phyloP scores from a whole-genome alignment of 2,329 filamentous ascomycete genomes.

The Colletotrichum echinochloae region DNA sequence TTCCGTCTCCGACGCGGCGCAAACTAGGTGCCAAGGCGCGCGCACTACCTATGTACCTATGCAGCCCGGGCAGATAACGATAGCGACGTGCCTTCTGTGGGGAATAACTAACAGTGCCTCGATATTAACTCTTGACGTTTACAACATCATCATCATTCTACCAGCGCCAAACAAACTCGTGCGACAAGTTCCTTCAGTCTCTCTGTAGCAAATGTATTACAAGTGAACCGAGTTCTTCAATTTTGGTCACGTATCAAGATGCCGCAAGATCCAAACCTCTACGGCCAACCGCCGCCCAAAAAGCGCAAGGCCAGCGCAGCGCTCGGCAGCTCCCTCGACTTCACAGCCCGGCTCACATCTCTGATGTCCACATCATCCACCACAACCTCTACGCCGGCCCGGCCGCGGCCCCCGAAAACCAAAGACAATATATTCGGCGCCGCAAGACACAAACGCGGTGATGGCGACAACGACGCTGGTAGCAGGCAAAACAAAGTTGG shows the following conservation, averaged over 20 bases:
- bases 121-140: not conserved
- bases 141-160: not conserved
- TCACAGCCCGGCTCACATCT: constrained; percentile 87
- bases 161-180: no score
- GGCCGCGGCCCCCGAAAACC: constrained; percentile 64
- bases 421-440: constrained; percentile 78
- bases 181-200: no score
- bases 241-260: constrained; percentile 50
- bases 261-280: constrained; percentile 77
- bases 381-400: constrained; percentile 55
- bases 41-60: no score
- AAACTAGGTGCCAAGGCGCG: not conserved
- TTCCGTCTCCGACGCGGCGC: not conserved
- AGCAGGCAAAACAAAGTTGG: constrained; percentile 66
- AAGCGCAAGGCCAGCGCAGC: constrained; percentile 76
- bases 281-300: constrained; percentile 80
- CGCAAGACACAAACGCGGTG: constrained; percentile 53
- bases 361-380: constrained; percentile 70
- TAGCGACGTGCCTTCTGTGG: not conserved
- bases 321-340: constrained; percentile 81
- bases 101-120: not conserved
- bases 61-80: constrained; percentile 8
- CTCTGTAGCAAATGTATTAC: not conserved
- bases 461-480: constrained; percentile 63
- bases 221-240: not conserved